Conservation (phyloP, 176 grass and related monocot genomes). For the Tuctoria greenei region DNA sequence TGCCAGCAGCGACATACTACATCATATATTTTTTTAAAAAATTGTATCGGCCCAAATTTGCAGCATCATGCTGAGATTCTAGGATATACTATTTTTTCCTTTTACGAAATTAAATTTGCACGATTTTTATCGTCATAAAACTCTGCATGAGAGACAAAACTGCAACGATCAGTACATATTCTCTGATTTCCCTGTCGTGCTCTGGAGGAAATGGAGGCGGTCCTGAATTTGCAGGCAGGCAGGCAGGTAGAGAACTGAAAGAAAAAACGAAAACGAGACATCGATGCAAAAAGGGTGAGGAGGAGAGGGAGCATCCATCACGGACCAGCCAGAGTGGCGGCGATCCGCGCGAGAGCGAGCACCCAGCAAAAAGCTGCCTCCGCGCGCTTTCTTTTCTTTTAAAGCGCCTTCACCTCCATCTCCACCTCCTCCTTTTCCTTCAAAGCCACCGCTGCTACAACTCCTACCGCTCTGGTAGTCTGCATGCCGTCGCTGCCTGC, state of each 20-base stretch:
- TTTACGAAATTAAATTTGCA: background rate
- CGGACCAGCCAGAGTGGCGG: background rate
- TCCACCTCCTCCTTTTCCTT: background rate
- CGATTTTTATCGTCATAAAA: background rate
- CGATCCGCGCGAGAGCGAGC: background rate
- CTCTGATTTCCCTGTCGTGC: background rate
- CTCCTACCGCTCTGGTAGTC: background rate
- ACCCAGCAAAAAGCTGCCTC: slow-evolving; percentile 35
- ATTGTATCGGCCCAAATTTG: too few relatives aligned
- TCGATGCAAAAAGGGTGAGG: background rate
- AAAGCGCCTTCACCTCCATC: slow-evolving; percentile 25
- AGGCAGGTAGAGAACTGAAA: slow-evolving; percentile 24
- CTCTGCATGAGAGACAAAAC: slow-evolving; percentile 19
- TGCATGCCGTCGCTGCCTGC: background rate
- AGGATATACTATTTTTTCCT: background rate
- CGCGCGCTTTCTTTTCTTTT: slow-evolving; percentile 52
- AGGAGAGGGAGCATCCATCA: too few relatives aligned
- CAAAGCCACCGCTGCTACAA: background rate
- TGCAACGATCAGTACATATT: background rate
- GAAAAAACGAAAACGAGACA: slow-evolving; percentile 40
- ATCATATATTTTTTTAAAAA: too few relatives aligned
- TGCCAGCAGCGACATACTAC: too few relatives aligned
- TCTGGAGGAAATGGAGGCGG: background rate
- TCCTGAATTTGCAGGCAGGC: background rate
- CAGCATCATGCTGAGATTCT: background rate